Base-by-base conservation (phyloP, 2,329 filamentous ascomycete species). In the Calonectria pauciramosa region DNA sequence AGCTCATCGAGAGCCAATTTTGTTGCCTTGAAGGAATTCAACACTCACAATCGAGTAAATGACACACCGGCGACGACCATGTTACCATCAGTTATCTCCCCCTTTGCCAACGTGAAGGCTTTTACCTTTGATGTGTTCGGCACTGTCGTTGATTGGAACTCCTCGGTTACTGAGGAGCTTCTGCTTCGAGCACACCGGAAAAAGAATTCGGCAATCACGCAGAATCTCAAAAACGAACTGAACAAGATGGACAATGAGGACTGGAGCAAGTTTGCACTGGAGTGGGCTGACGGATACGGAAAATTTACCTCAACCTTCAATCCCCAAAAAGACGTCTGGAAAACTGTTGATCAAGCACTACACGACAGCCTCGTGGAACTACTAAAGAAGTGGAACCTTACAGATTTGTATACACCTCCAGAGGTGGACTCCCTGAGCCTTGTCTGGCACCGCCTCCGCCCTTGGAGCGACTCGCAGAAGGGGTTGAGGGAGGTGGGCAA, bases 131-230 rank as follows among this genome's bases (percentile, higher is more conserved):
- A 96, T 85, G 90, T 95, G 79, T 96, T 96, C 83, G 94, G 94
- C 78, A 97, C 95, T 1, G 91, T 93, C 76, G 94, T 97, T 59
- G 90, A 96, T 86, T 96, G 94, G 94, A 93, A 94, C 71, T 87
- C 87, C 49, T 91, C 92, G 2, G 91, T 97, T 26, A 90, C 89
- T 18, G 85, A 88, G 11, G 90, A 91, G 69, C 89, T 97, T 63
- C 82, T 85, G 30, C 81, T 87, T 14, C 87, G 88, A 49, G 89
- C 91, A 18, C 82, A 84, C 34, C 83, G 86, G 72, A 90, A 90
- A 78, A 81, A 82, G 18, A 86, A 87, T 2, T 86, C 92, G 38
- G 86, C 86, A 49, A 82, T 93, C 8, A 81, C 90, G 0, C 85
- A 86, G 13, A 77, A 84, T 8, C 83, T 91, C 11, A 90, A 87